Conservation (phyloP, 2,329 filamentous ascomycete genomes). For the Seiridium unicorne region DNA sequence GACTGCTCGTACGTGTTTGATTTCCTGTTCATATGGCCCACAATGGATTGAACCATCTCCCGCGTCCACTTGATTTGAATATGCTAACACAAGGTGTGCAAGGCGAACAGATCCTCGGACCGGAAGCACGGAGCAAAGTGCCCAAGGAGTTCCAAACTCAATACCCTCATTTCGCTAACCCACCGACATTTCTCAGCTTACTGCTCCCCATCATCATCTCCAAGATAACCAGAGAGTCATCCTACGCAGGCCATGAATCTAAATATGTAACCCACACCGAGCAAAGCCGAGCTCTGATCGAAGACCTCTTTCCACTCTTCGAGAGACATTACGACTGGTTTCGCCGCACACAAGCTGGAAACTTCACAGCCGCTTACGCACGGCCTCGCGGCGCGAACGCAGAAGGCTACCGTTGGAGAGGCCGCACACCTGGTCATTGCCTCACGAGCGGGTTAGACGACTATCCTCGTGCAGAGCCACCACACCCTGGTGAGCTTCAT, state of each 20-base stretch:
- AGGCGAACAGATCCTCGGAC: constrained; percentile 76
- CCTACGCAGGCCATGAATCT: constrained; percentile 85
- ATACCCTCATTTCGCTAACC: constrained; percentile 96
- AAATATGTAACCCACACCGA: constrained; percentile 67
- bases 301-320: constrained; percentile 61
- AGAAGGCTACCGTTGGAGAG: constrained; percentile 96
- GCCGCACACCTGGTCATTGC: constrained; percentile 81
- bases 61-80: background rate
- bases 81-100: background rate
- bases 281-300: constrained; percentile 23
- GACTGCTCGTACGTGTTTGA: constrained; percentile 63
- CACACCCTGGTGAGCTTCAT: constrained; percentile 92
- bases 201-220: constrained; percentile 84
- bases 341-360: constrained; percentile 84
- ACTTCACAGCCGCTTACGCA: constrained; percentile 83
- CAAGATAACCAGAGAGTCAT: constrained; percentile 95
- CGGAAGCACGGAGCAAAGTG: constrained; percentile 89
- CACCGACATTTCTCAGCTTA: constrained; percentile 85
- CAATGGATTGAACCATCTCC: too few species aligned
- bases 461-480: constrained; percentile 90
- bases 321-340: constrained; percentile 94
- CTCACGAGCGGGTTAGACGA: constrained; percentile 94
- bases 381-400: constrained; percentile 84
- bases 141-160: constrained; percentile 90
- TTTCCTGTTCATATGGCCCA: too few species aligned